A percentile compares a stretch with the other conserved stretches of the same genome.
Evolutionary conservation across 148 eudicot genomes (phyloP).

Genomic region (Persicaria tinctoria): DNA sequence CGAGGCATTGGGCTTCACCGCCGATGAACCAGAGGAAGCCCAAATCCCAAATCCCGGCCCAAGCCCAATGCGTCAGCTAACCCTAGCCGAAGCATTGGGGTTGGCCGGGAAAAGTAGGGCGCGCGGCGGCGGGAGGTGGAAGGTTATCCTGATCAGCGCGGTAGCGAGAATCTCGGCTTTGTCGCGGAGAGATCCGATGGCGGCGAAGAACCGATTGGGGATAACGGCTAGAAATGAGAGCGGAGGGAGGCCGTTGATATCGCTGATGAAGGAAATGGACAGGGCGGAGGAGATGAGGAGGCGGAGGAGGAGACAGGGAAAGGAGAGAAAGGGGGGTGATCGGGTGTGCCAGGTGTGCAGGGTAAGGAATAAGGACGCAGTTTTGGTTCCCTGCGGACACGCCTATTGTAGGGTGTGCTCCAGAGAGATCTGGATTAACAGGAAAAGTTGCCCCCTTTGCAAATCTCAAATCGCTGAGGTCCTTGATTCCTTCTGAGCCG

Average conservation of each 20-base stretch:
- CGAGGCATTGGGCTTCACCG: not conserved
- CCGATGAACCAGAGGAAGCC: not conserved
- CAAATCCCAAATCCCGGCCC: not conserved
- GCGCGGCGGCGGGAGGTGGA: not conserved
- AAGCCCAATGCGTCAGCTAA: not conserved
- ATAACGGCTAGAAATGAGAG: not conserved
- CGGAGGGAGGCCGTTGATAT: conserved; percentile 15
- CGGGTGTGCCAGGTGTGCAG: conserved; percentile 63
- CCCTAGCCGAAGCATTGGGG: not conserved
- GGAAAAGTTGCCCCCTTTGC: conserved; percentile 58
- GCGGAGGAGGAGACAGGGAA: not conserved
- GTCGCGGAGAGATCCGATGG: too few relatives aligned
- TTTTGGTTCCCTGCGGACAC: conserved; percentile 65
- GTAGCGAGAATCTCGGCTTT: not conserved
- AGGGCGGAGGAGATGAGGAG: conserved; percentile 25
- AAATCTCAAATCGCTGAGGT: not conserved
- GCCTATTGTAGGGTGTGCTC: conserved; percentile 69
- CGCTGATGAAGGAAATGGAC: conserved; percentile 43
- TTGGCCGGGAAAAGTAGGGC: not conserved
- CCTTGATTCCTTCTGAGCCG: not conserved
- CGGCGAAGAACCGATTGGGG: too few relatives aligned
- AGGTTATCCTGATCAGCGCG: not conserved
- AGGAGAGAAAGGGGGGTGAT: conserved; percentile 16
- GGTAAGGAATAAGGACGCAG: conserved; percentile 56
- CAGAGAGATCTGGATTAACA: conserved; percentile 62